phyloP scores from a whole-genome alignment of 31 red algal genomes.

The Endocladia muricata region DNA sequence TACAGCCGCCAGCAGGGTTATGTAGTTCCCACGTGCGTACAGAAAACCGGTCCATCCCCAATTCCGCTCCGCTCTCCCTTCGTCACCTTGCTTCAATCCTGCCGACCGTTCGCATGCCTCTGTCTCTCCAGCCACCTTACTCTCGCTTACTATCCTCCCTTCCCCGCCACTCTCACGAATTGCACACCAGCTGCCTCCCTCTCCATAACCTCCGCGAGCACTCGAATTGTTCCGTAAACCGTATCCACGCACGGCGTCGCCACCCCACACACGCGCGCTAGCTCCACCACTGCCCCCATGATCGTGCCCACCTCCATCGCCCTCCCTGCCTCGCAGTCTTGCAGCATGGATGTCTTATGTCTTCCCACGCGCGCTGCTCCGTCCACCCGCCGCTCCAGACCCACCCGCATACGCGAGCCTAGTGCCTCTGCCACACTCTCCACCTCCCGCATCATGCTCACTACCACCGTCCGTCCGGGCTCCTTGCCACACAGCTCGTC shows the following conservation, averaged over 20 bases:
- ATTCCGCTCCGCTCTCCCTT: too few species aligned
- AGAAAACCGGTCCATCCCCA: too few species aligned
- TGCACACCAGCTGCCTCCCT: constrained; percentile 30
- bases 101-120: too few species aligned
- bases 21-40: too few species aligned
- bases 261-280: constrained; percentile 45
- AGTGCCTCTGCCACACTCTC: constrained; percentile 48
- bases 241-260: constrained; percentile 64
- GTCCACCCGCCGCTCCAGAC: constrained; percentile 62
- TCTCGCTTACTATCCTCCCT: too few species aligned
- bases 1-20: too few species aligned
- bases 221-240: constrained; percentile 62
- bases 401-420: constrained; percentile 54
- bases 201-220: constrained; percentile 56
- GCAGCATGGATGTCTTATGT: constrained; percentile 73
- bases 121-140: too few species aligned
- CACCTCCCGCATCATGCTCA: constrained; percentile 66
- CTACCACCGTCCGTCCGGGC: constrained; percentile 30
- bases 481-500: constrained; percentile 47
- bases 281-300: constrained; percentile 70
- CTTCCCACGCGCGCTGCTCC: constrained; percentile 71
- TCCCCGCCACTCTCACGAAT: too few species aligned
- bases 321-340: constrained; percentile 67
- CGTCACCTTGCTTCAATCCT: too few species aligned
- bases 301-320: constrained; percentile 80